These are phyloP conservation scores for Myrica gale DNA, from an alignment of 306 rosid genomes.

Conservation along the genomic window DNA sequence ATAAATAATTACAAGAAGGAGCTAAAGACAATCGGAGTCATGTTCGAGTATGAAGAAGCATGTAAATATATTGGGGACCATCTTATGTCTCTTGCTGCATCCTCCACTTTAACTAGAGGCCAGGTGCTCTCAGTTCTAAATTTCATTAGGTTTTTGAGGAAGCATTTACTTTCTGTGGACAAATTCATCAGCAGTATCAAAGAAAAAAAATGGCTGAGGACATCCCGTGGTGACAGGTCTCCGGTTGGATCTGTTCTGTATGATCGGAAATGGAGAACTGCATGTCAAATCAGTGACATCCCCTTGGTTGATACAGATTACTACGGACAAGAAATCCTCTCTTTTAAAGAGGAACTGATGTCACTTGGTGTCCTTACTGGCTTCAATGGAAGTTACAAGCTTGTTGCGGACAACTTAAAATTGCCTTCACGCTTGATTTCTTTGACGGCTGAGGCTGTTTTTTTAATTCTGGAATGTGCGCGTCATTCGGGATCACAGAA, in stretches of 20 bases:
- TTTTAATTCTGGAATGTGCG: conserved; percentile 47
- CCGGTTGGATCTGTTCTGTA: conserved; percentile 60
- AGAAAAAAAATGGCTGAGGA: conserved; percentile 52
- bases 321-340: conserved; percentile 27
- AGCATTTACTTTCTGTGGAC: conserved; percentile 19
- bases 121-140: conserved; percentile 50
- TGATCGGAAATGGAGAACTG: conserved; percentile 49
- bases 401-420: conserved; percentile 49
- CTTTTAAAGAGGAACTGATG: conserved; percentile 48
- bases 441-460: conserved; percentile 45
- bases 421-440: conserved; percentile 33
- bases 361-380: conserved; percentile 59
- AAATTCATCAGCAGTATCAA: conserved; percentile 45
- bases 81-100: conserved; percentile 56
- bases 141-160: conserved; percentile 50
- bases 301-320: conserved; percentile 51
- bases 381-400: conserved; percentile 31
- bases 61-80: conserved; percentile 55
- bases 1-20: conserved; percentile 50
- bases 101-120: conserved; percentile 31
- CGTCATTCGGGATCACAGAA: background rate
- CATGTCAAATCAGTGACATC: conserved; percentile 51
- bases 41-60: conserved; percentile 61
- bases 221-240: conserved; percentile 49
- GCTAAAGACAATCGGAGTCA: conserved; percentile 64